These are phyloP conservation scores for Irpex sp. DNA, from an alignment of 1,284 basidiomycete species.

Conservation along the genomic window DNA sequence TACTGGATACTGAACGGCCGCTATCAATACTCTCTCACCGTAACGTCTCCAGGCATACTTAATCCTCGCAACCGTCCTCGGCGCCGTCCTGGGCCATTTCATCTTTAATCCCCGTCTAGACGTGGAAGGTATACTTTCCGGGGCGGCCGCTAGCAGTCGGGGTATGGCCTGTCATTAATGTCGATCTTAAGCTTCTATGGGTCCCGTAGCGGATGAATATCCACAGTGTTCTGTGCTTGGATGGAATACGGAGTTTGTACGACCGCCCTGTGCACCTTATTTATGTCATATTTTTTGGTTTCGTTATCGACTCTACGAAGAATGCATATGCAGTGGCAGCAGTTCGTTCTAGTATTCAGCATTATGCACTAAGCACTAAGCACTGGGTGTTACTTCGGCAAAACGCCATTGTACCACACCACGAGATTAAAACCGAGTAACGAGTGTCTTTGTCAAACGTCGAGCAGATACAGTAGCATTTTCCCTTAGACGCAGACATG, in stretches of 20 bases:
- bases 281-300: not conserved
- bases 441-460: no score
- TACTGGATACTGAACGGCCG: not conserved
- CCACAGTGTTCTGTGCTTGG: not conserved
- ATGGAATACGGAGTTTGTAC: not conserved
- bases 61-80: conserved; percentile 65
- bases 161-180: conserved; percentile 54
- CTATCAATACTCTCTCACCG: not conserved
- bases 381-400: no score
- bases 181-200: not conserved
- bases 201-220: no score
- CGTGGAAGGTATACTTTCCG: conserved; percentile 48
- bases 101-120: conserved; percentile 58
- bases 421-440: no score
- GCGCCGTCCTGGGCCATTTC: conserved; percentile 70
- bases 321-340: no score
- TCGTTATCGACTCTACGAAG: no score
- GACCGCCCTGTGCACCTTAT: not conserved
- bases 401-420: no score
- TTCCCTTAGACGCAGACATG: no score
- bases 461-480: no score
- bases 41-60: conserved; percentile 58
- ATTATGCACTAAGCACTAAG: no score
- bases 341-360: no score
- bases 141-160: conserved; percentile 36